Evolutionary conservation across 495 filamentous ascomycete genomes (phyloP).

Genomic region (Sporormia fimetaria): DNA sequence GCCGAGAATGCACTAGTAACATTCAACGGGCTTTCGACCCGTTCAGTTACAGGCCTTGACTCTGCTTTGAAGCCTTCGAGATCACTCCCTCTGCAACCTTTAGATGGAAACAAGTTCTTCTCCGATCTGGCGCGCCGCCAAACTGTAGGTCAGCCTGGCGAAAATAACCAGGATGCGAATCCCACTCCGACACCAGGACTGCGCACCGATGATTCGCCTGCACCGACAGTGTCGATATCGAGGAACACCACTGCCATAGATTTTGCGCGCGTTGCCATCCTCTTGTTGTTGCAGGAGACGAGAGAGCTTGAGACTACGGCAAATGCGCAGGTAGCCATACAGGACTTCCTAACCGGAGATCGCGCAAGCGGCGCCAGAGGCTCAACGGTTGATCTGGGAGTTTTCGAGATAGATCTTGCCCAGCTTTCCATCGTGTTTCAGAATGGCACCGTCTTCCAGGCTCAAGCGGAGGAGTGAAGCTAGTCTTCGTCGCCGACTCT

Average conservation of each 20-base stretch:
- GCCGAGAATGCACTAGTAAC: conserved; percentile 78
- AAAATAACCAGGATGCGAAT: not conserved
- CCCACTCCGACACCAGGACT: not conserved
- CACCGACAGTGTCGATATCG: conserved; percentile 14
- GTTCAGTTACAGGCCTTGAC: conserved; percentile 16
- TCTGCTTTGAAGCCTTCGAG: conserved; percentile 9
- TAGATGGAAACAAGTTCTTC: conserved; percentile 2
- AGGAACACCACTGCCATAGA: conserved; percentile 44
- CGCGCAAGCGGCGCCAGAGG: conserved; percentile 34
- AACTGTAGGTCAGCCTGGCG: conserved; percentile 4
- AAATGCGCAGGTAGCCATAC: conserved; percentile 44
- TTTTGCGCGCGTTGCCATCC: conserved; percentile 53
- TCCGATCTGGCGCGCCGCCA: conserved; percentile 3
- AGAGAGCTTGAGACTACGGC: conserved; percentile 40
- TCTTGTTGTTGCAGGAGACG: conserved; percentile 51
- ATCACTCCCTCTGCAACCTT: conserved; percentile 11
- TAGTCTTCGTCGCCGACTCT: not conserved
- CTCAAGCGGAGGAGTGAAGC: conserved; percentile 4
- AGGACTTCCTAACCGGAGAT: conserved; percentile 38
- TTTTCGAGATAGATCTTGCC: conserved; percentile 12
- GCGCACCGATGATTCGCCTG: conserved; percentile 9
- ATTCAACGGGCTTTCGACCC: conserved; percentile 48
- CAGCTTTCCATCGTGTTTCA: conserved; percentile 6
- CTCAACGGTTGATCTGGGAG: conserved; percentile 37
- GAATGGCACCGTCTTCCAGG: conserved; percentile 16